Conservation (phyloP, 257 asterid genomes). For the Euphrasia confusa region DNA sequence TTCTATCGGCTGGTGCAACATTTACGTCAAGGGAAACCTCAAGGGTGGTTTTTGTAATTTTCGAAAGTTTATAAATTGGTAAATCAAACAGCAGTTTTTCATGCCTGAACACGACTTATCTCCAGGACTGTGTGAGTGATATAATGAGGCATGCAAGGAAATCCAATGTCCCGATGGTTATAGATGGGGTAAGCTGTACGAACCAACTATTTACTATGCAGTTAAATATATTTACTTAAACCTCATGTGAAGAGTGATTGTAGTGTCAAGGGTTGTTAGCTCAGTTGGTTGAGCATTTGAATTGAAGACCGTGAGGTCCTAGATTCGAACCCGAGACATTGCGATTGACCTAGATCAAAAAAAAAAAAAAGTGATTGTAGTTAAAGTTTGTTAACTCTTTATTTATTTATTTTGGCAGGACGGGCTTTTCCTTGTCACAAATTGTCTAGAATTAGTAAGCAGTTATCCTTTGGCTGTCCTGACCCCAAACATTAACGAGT, state of each 20-base stretch:
- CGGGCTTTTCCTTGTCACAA: constrained; percentile 88
- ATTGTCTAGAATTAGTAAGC: constrained; percentile 64
- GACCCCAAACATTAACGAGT: constrained; percentile 92
- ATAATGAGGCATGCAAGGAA: constrained; percentile 83
- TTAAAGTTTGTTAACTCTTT: constrained; percentile 21
- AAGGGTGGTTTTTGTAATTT: too few species aligned
- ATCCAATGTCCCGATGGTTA: constrained; percentile 82
- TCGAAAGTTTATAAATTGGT: too few species aligned
- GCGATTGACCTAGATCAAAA: too few species aligned
- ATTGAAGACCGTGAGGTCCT: too few species aligned
- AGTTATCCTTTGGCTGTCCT: constrained; percentile 89
- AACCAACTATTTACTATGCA: not conserved
- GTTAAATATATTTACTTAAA: constrained; percentile 3
- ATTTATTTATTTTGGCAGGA: constrained; percentile 49
- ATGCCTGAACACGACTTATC: constrained; percentile 18
- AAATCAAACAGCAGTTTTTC: not conserved
- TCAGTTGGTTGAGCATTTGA: too few species aligned
- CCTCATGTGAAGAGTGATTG: not conserved
- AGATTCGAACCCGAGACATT: too few species aligned
- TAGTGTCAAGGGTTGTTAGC: too few species aligned
- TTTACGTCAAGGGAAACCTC: too few species aligned
- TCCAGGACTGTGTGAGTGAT: constrained; percentile 83
- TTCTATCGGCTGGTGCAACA: not conserved
- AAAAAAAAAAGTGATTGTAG: too few species aligned
- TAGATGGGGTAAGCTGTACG: constrained; percentile 77